Evolutionary conservation across 768 basidiomycete genomes (phyloP), one percentile per base, ranked within the genome.

Genomic region (Crucibulum laeve): DNA sequence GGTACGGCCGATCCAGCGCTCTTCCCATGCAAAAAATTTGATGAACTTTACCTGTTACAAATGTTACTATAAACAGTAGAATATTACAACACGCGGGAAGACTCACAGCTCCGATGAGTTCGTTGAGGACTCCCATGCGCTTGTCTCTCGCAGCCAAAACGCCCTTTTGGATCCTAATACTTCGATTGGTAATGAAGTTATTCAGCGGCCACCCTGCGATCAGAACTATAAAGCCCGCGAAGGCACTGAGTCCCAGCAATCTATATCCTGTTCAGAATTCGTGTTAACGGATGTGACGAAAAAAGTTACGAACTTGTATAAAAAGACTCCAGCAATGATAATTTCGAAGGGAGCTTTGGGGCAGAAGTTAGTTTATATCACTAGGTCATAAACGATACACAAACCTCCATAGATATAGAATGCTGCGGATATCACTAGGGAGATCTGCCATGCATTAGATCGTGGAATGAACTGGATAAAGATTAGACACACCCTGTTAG

Each of bases 21-120:
- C 74, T 51, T 87, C 85, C 76, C 87, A 89, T 1, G 86, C 86
- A 48, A 90, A 89, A 69, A 89, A 87, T 59, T 89, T 87, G 69
- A 87, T 82, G 55, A 87, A 85, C 60, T 85, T 85, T 43, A 84
- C 65, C 77, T n/a, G n/a, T n/a, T 79, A 36, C 3, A 47, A 24
- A 25, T 13, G 28, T 7, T 44, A 10, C 42, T 33, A 46, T 23
- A 34, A 43, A 17, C 25, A 8, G 4, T 6, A 36, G 19, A 6
- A 30, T 25, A 24, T 33, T 13, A 10, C 18, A 14, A 15, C 13
- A 33, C 18, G 1, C 17, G 25, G 40, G 33, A 38, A 28, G 17
- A 62, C 72, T 36, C 52, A 80, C 81, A 4, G 82, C 79, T 18
- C 77, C 76, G 47, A 91, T 83, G 17, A 91, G 64, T 58, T 93